These are phyloP conservation scores for Lophiotrema nucula DNA, from an alignment of 495 filamentous ascomycete species.

Conservation along the genomic window DNA sequence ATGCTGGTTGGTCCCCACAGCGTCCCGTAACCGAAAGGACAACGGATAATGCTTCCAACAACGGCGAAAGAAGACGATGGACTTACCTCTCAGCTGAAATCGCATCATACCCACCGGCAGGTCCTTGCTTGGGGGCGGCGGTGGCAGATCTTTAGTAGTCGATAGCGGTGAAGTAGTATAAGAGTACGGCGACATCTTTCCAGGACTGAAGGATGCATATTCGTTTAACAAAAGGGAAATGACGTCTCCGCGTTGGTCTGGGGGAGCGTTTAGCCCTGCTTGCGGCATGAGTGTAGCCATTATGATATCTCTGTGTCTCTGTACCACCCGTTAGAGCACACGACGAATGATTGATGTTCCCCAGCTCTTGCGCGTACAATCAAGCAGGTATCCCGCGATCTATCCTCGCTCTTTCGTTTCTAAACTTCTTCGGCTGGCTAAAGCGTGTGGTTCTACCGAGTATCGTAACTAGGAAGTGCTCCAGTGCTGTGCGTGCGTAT, in stretches of 20 bases:
- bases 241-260: constrained; percentile 30
- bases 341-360: not conserved
- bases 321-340: not conserved
- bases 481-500: too few species aligned
- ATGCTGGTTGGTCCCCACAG: too few species aligned
- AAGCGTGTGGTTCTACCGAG: too few species aligned
- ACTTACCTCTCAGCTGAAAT: constrained; percentile 32
- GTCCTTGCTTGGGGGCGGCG: constrained; percentile 23
- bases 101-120: constrained; percentile 12
- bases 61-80: not conserved
- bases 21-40: too few species aligned
- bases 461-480: too few species aligned
- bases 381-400: not conserved
- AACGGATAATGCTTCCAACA: too few species aligned
- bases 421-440: too few species aligned
- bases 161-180: constrained; percentile 16
- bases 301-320: constrained; percentile 5
- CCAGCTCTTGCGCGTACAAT: not conserved
- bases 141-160: constrained; percentile 31
- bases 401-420: too few species aligned
- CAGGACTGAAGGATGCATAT: constrained; percentile 21
- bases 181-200: constrained; percentile 20
- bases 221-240: constrained; percentile 33
- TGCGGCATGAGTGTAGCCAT: constrained; percentile 25
- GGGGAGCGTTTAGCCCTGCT: constrained; percentile 18